Evolutionary conservation across 2,329 filamentous ascomycete species (phyloP).

Genomic region (Xylariaceae sp.): DNA sequence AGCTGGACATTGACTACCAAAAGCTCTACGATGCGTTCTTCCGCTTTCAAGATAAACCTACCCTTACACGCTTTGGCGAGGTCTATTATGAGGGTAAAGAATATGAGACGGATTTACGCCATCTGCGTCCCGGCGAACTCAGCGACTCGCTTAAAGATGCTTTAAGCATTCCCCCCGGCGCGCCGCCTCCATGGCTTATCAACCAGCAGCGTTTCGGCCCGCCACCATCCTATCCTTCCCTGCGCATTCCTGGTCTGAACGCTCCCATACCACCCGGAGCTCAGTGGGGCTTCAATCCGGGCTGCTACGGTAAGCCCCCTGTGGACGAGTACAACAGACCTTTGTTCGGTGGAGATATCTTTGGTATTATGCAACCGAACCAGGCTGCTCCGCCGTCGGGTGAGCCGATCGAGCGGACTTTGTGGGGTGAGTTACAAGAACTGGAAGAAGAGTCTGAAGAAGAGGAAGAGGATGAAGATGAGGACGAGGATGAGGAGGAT

Average conservation of each 20-base stretch:
- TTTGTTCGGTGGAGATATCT: conserved; percentile 90
- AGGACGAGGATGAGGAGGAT: conserved; percentile 59
- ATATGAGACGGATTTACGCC: conserved; percentile 87
- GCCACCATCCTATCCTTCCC: conserved; percentile 88
- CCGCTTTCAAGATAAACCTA: conserved; percentile 92
- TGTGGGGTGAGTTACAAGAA: conserved; percentile 88
- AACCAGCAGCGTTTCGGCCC: conserved; percentile 93
- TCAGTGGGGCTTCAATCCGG: conserved; percentile 91
- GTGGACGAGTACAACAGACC: conserved; percentile 90
- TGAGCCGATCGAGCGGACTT: conserved; percentile 76
- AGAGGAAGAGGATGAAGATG: conserved; percentile 66
- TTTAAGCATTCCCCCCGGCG: conserved; percentile 85
- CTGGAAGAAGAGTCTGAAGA: conserved; percentile 55
- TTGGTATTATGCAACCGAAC: conserved; percentile 59
- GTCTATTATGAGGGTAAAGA: conserved; percentile 99
- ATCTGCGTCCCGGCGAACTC: conserved; percentile 84
- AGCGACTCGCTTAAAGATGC: conserved; percentile 88
- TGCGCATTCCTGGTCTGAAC: conserved; percentile 92
- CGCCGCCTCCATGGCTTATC: conserved; percentile 93
- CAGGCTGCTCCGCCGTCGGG: conserved; percentile 45
- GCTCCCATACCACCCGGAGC: conserved; percentile 85
- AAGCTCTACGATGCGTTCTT: conserved; percentile 99
- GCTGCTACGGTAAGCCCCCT: conserved; percentile 93
- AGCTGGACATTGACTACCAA: conserved; percentile 96
- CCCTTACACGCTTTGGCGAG: conserved; percentile 89